phyloP scores from a whole-genome alignment of 768 basidiomycete species.

The Tubosaeta sp. region DNA sequence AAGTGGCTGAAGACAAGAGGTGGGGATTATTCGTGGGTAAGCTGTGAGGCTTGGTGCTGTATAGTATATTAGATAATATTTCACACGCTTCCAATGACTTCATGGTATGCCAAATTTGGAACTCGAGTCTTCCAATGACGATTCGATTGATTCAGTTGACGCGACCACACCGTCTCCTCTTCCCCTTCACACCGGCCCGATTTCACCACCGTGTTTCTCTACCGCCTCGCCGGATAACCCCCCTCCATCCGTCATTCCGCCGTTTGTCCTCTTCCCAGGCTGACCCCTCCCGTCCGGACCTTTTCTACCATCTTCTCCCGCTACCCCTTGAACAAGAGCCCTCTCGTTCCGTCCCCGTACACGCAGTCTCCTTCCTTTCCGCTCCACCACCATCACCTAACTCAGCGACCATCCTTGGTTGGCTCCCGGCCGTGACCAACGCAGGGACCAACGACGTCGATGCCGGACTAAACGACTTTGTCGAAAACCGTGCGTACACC shows the following conservation, averaged over 20 bases:
- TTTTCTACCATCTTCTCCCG: slow-evolving; percentile 65
- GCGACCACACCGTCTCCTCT: neutral
- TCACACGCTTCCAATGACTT: slow-evolving; percentile 15
- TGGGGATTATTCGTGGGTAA: slow-evolving; percentile 10
- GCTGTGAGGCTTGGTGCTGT: slow-evolving; percentile 33
- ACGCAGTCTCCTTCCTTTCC: slow-evolving; percentile 62
- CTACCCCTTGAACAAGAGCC: slow-evolving; percentile 43
- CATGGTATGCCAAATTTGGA: slow-evolving; percentile 2
- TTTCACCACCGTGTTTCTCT: neutral
- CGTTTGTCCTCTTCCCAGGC: slow-evolving; percentile 24
- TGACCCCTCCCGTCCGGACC: slow-evolving; percentile 59
- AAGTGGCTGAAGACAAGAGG: slow-evolving; percentile 27
- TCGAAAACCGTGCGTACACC: slow-evolving; percentile 57
- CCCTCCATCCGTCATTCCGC: neutral
- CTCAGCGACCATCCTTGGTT: slow-evolving; percentile 59
- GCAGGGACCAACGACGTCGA: slow-evolving; percentile 32
- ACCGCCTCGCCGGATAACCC: slow-evolving; percentile 10
- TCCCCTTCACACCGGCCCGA: neutral
- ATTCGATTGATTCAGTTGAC: neutral
- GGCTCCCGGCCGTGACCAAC: slow-evolving; percentile 52
- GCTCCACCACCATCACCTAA: slow-evolving; percentile 39
- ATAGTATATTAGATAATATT: slow-evolving; percentile 29
- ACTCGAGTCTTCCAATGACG: slow-evolving; percentile 6
- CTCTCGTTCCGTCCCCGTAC: slow-evolving; percentile 44
- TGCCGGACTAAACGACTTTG: slow-evolving; percentile 65